These are phyloP conservation scores for Argentina anserina DNA, from an alignment of 306 rosid genomes.

Conservation along the genomic window DNA sequence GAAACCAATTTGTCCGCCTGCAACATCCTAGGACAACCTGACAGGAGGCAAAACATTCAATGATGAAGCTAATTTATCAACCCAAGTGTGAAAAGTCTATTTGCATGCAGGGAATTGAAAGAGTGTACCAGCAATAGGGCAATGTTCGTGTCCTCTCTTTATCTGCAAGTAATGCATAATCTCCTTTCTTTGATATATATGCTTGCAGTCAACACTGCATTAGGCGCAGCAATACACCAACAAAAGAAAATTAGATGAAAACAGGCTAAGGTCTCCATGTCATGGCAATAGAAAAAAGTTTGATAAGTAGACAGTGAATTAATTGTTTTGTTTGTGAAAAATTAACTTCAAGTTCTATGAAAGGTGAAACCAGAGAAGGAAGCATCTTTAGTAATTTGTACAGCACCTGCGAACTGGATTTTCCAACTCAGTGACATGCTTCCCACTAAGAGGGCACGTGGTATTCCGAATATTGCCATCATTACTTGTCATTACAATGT, in stretches of 20 bases:
- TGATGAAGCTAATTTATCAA: slow-evolving; percentile 12
- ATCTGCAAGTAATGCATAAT: slow-evolving; percentile 44
- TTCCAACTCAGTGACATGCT: slow-evolving; percentile 58
- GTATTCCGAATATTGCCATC: slow-evolving; percentile 60
- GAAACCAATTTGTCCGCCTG: slow-evolving; percentile 32
- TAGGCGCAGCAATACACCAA: slow-evolving; percentile 22
- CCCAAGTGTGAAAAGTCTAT: slow-evolving; percentile 6
- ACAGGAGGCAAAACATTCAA: slow-evolving; percentile 16
- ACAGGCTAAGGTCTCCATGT: neutral
- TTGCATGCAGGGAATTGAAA: neutral
- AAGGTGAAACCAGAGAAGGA: neutral
- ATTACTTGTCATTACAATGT: slow-evolving; percentile 81
- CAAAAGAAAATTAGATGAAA: neutral
- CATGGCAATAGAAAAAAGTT: neutral
- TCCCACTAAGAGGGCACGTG: slow-evolving; percentile 81
- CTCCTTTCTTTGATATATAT: slow-evolving; percentile 60
- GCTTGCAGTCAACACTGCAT: slow-evolving; percentile 73
- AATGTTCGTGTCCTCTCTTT: slow-evolving; percentile 31
- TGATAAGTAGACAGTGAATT: neutral
- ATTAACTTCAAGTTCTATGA: neutral
- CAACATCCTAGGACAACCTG: slow-evolving; percentile 74
- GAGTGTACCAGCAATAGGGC: slow-evolving; percentile 75
- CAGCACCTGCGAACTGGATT: slow-evolving; percentile 88
- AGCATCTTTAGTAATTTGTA: slow-evolving; percentile 4
- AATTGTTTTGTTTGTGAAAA: neutral